Base-by-base conservation (phyloP, 805 yeast species). In the Lachancea lanzarotensis region DNA sequence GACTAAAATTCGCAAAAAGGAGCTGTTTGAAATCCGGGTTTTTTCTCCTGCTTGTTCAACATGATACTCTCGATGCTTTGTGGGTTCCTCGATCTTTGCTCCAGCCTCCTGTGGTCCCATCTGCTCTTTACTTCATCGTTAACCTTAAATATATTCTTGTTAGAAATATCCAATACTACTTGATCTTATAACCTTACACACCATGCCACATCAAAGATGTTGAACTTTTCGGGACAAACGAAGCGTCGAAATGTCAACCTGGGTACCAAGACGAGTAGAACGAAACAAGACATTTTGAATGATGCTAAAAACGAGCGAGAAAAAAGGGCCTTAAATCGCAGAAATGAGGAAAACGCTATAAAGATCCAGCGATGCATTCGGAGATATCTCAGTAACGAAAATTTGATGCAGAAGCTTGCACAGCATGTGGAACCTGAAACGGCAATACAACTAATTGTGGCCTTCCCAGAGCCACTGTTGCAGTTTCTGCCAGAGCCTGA, bases 181-280 rank as follows among this genome's bases (percentile, higher is more conserved):
- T 32, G 20, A 32, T 32, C 20, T 32, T 15, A 32, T 29, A 35
- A 17, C 27, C 38, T 19, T 17, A 35, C n/a, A 5, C 8, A 32
- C 11, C 17, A 16, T 5, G 11, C 13, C 4, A 32, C 30, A 15
- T 25, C 39, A 25, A 36, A 36, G 31, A 66, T 68, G 70, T 39
- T 66, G 46, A 79, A 81, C 66, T 86, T 85, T 66, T 75, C 79
- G 10, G 95, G 95, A 4, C 81, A 78, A 52, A 69, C 79, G 16
- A 68, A 70, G 42, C 73, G 78, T 50, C 69, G 79, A 43, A 68
- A 84, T 31, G 75, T 75, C 43, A 91, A 68, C 71, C 78, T 53
- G 74, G 91, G 56, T 67, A 82, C 60, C 51, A 71, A 53, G 50
- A 62, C 63, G 63, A 55, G 56, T 55, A 62, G 42, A 43, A 65